Evolutionary conservation across 2,329 filamentous ascomycete genomes (phyloP).

Genomic region (Pseudodiploospora longispora): DNA sequence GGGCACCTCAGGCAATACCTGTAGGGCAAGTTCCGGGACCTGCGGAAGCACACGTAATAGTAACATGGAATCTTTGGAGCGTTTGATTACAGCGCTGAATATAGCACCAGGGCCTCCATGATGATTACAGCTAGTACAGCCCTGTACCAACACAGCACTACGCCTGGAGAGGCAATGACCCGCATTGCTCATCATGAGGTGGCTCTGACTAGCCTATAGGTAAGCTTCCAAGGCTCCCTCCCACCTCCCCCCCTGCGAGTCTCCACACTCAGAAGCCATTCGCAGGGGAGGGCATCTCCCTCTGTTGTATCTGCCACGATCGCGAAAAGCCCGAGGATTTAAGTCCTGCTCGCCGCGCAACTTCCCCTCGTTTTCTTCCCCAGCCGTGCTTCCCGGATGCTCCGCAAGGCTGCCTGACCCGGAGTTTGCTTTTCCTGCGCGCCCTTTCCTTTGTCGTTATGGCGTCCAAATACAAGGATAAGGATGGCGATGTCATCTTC

Average conservation of each 20-base stretch:
- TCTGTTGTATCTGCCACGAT: constrained; percentile 5
- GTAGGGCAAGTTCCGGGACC: no score
- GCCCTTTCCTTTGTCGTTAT: constrained; percentile 18
- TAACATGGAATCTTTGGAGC: no score
- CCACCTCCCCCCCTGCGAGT: background rate
- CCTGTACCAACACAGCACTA: no score
- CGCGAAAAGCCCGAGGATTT: constrained; percentile 11
- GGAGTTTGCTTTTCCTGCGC: constrained; percentile 9
- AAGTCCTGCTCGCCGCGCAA: no score
- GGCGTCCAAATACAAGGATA: constrained; percentile 52
- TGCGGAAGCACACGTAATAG: no score
- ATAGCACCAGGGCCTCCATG: no score
- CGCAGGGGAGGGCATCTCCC: background rate
- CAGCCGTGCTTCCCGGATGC: constrained; percentile 17
- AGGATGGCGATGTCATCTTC: constrained; percentile 51
- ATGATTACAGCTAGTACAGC: no score
- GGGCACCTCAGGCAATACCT: no score
- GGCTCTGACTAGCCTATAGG: background rate
- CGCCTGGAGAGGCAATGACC: no score
- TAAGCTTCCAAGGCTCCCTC: background rate
- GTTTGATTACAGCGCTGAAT: no score
- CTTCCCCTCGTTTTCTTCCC: constrained; percentile 5
- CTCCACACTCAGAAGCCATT: constrained; percentile 1
- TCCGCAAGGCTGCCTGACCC: constrained; percentile 21
- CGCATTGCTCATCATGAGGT: no score